Evolutionary conservation across 257 asterid genomes (phyloP).

Genomic region (Nyctanthes arbortristis): DNA sequence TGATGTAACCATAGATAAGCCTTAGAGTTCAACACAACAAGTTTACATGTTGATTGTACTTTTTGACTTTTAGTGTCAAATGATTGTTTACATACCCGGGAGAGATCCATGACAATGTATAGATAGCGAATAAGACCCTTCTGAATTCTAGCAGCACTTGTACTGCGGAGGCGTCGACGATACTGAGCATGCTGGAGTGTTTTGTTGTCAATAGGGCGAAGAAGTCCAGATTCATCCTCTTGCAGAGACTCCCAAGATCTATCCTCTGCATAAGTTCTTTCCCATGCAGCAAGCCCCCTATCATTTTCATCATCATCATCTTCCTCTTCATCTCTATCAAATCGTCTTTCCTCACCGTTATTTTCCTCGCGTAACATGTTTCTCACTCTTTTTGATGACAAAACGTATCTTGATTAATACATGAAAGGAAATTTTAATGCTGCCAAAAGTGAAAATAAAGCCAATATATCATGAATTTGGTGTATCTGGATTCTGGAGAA

Average conservation of each 20-base stretch:
- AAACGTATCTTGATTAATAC: not conserved
- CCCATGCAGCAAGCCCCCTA: slow-evolving; percentile 86
- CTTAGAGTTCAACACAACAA: not conserved
- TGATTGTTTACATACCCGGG: slow-evolving; percentile 52
- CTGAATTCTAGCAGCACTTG: slow-evolving; percentile 71
- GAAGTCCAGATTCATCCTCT: slow-evolving; percentile 94
- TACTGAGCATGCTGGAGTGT: slow-evolving; percentile 89
- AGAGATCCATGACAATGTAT: slow-evolving; percentile 79
- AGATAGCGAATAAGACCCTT: slow-evolving; percentile 91
- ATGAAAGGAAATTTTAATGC: not conserved
- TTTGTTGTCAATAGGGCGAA: slow-evolving; percentile 90
- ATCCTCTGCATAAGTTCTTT: slow-evolving; percentile 86
- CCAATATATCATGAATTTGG: not conserved
- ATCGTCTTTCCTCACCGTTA: slow-evolving; percentile 44
- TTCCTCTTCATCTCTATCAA: slow-evolving; percentile 69
- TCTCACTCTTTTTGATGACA: slow-evolving; percentile 2
- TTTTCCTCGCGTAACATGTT: slow-evolving; percentile 40
- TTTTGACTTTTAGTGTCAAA: not conserved
- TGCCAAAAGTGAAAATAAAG: not conserved
- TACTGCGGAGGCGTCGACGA: slow-evolving; percentile 72
- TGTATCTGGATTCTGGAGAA: not conserved
- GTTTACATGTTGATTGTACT: not conserved
- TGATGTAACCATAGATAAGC: not conserved
- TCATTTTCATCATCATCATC: slow-evolving; percentile 63
- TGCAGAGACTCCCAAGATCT: slow-evolving; percentile 98